phyloP scores from a whole-genome alignment of 2,329 filamentous ascomycete genomes.

The Botryotinia calthae region DNA sequence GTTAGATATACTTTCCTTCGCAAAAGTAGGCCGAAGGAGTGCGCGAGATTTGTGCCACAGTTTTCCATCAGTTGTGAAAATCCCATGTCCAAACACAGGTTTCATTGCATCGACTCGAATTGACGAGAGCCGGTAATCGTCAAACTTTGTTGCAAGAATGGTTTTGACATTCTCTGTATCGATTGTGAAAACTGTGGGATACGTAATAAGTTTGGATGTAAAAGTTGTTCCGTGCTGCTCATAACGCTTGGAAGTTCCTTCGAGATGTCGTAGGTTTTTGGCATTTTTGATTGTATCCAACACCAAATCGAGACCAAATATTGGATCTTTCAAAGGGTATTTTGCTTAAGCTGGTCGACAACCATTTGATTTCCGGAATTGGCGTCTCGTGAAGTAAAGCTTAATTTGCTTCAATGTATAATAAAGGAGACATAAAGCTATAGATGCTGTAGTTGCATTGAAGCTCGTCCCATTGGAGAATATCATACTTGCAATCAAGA shows the following conservation, averaged over 20 bases:
- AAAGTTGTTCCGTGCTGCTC: slow-evolving; percentile 11
- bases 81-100: slow-evolving; percentile 23
- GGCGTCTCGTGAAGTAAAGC: slow-evolving; percentile 7
- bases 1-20: slow-evolving; percentile 56
- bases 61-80: slow-evolving; percentile 22
- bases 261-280: slow-evolving; percentile 30
- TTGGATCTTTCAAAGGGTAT: slow-evolving; percentile 50
- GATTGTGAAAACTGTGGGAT: slow-evolving; percentile 45
- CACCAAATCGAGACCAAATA: slow-evolving; percentile 52
- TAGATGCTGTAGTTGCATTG: not conserved
- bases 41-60: slow-evolving; percentile 30
- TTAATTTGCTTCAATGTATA: not conserved
- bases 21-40: slow-evolving; percentile 52
- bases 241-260: slow-evolving; percentile 4
- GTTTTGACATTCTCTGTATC: slow-evolving; percentile 56
- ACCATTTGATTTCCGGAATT: slow-evolving; percentile 38
- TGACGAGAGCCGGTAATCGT: slow-evolving; percentile 49
- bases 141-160: slow-evolving; percentile 51
- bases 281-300: slow-evolving; percentile 41
- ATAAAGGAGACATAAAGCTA: not conserved
- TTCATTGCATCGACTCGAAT: slow-evolving; percentile 7
- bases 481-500: not conserved
- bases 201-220: not conserved
- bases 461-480: not conserved
- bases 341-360: slow-evolving; percentile 44